Percentiles rank a stretch among this genome's conserved stretches.
Conservation (phyloP, 768 basidiomycete genomes). For the Coprinopsis sp. region DNA sequence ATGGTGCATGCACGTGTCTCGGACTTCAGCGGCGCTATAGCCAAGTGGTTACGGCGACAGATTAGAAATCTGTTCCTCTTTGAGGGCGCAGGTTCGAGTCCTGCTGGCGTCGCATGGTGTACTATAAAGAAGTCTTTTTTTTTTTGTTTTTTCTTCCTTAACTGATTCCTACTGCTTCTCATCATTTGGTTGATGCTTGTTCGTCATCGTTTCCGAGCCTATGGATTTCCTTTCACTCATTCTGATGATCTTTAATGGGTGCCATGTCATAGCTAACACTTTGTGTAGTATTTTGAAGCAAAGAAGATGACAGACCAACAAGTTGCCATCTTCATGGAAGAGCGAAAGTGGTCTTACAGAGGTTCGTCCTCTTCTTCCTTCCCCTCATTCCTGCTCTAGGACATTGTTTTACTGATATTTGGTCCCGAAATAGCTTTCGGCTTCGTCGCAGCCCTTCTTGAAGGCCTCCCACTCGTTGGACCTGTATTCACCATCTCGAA, state of each 20-base stretch:
- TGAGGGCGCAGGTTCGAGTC: conserved; percentile 54
- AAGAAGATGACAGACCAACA: conserved; percentile 78
- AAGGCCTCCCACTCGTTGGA: conserved; percentile 77
- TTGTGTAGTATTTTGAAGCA: conserved; percentile 69
- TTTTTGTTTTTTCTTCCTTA: too few relatives aligned
- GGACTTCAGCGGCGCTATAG: conserved; percentile 61
- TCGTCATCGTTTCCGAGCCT: too few relatives aligned
- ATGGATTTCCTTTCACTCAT: too few relatives aligned
- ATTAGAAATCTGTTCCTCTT: conserved; percentile 63
- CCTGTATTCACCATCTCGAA: conserved; percentile 82
- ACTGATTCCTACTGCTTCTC: too few relatives aligned
- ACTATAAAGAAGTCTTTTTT: too few relatives aligned
- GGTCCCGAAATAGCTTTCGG: conserved; percentile 62
- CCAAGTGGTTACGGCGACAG: conserved; percentile 78
- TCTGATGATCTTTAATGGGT: background rate
- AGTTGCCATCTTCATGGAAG: conserved; percentile 74
- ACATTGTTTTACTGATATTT: background rate
- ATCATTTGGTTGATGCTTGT: too few relatives aligned
- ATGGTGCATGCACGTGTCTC: too few relatives aligned
- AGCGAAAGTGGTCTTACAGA: conserved; percentile 86
- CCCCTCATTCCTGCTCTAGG: background rate
- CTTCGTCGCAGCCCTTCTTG: conserved; percentile 76
- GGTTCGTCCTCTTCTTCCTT: conserved; percentile 32
- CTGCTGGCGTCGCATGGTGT: conserved; percentile 19
- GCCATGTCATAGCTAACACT: conserved; percentile 8